A percentile compares a stretch with the other conserved stretches of the same genome.
These are phyloP conservation scores for Aspergillus amoenus DNA, from an alignment of 2,329 filamentous ascomycete genomes.

Conservation along the genomic window DNA sequence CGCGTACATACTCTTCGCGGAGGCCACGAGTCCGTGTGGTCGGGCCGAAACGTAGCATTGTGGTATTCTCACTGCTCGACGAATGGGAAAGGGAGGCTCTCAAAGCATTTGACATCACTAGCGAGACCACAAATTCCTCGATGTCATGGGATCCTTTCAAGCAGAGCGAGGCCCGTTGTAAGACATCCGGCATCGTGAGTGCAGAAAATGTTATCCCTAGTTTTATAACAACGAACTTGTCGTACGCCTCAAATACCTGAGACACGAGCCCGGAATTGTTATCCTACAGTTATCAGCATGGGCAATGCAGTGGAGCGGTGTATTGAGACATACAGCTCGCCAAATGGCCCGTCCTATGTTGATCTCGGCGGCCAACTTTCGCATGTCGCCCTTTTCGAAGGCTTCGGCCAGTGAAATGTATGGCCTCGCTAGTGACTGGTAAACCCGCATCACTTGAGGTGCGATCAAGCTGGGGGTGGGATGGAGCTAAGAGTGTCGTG, in stretches of 20 bases:
- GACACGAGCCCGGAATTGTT: conserved; percentile 69
- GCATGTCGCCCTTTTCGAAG: conserved; percentile 62
- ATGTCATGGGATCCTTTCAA: conserved; percentile 26
- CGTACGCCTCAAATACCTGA: conserved; percentile 69
- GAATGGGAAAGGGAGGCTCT: conserved; percentile 51
- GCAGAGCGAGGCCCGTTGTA: conserved; percentile 32
- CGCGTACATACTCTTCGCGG: conserved; percentile 36
- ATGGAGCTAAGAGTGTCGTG: conserved; percentile 36
- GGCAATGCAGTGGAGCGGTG: background rate
- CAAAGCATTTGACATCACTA: conserved; percentile 53
- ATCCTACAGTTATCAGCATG: conserved; percentile 50
- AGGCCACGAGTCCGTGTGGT: conserved; percentile 30
- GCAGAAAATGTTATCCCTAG: conserved; percentile 71
- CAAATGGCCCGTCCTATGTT: conserved; percentile 61
- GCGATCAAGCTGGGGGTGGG: conserved; percentile 58
- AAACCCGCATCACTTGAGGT: conserved; percentile 54
- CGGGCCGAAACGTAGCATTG: conserved; percentile 56
- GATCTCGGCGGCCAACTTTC: conserved; percentile 63
- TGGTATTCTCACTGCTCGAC: conserved; percentile 35
- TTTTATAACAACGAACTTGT: conserved; percentile 71
- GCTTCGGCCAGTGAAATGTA: conserved; percentile 70
- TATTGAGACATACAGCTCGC: conserved; percentile 50
- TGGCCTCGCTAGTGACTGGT: conserved; percentile 60
- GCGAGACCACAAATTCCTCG: conserved; percentile 37
- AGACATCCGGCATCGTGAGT: conserved; percentile 54